Evolutionary conservation across 257 asterid species (phyloP), one percentile per base, ranked within the genome.

Genomic region (Ilex aquifolium): DNA sequence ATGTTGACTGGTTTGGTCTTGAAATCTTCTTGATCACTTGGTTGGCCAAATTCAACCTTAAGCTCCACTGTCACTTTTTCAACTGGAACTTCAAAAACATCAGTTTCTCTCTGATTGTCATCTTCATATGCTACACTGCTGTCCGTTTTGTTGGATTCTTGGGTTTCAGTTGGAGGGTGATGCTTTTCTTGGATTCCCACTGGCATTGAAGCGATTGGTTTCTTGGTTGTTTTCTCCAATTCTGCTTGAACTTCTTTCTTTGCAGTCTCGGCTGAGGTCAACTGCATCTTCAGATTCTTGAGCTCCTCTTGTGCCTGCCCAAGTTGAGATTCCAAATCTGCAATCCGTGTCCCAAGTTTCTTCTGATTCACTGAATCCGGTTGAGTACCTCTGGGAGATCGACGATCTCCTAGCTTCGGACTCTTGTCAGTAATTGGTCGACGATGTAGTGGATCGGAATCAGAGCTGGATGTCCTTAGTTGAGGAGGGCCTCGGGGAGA

Each of bases 221-320:
- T 91, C 83, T 83, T 83, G 1, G 88, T 44, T 68, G 88, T 86
- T 72, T 66, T 83, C 60, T 87, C 84, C 2, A 83, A 78, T 40
- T 69, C 91, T 31, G 86, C 84, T 73, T 88, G 93, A 61, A 87
- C 95, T 42, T 71, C 84, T 62, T 62, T 77, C 62, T 88, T 88
- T 1, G 88, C 92, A 39, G 76, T 81, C 71, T 88, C 95, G 6
- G 88, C 84, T 11, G 92, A 77, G 56, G 69, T 70, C 64, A 91
- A 66, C 57, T 91, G 98, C 29, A 66, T 59, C 82, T 92, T 92
- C 13, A 92, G 85, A 61, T 71, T 61, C 61, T 82, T 85, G 64
- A 92, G 88, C 81, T 92, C 97, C 3, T 64, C 78, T 69, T 87
- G 98, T 0, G 97, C 97, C 70, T 86, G 93, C 16, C 95, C 97